Conservation (phyloP, 495 filamentous ascomycete genomes). For the Acidomyces sp. region DNA sequence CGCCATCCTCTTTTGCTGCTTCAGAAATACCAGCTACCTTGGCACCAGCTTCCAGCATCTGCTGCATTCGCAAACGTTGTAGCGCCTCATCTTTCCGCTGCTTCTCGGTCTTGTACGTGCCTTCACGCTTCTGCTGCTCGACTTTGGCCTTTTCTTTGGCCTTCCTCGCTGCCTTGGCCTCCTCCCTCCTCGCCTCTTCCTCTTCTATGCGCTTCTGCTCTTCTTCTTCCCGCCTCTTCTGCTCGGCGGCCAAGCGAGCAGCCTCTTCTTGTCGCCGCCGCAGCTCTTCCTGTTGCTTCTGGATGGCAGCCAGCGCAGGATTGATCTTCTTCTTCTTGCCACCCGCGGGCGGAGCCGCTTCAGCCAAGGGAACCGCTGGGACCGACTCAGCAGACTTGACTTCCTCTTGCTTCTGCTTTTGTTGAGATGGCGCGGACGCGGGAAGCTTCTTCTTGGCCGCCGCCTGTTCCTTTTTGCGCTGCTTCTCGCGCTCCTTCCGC, state of each 20-base stretch:
- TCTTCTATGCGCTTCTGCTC: slow-evolving; percentile 54
- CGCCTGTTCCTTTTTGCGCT: slow-evolving; percentile 78
- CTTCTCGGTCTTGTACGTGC: slow-evolving; percentile 87
- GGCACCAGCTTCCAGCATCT: slow-evolving; percentile 72
- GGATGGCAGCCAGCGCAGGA: slow-evolving; percentile 63
- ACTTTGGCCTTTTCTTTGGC: slow-evolving; percentile 92
- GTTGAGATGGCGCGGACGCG: too few relatives aligned
- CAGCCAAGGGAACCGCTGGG: slow-evolving; percentile 19
- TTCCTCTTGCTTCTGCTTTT: slow-evolving; percentile 26
- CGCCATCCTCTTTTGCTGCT: slow-evolving; percentile 18
- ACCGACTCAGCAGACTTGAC: slow-evolving; percentile 35
- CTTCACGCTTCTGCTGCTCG: slow-evolving; percentile 88
- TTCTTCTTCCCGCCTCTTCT: slow-evolving; percentile 59
- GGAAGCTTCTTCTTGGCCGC: slow-evolving; percentile 58
- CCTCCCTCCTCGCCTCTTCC: slow-evolving; percentile 60
- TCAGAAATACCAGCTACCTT: slow-evolving; percentile 63
- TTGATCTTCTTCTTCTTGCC: slow-evolving; percentile 91
- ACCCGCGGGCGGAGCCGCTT: slow-evolving; percentile 28
- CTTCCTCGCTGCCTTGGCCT: slow-evolving; percentile 67
- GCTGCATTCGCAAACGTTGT: slow-evolving; percentile 77
- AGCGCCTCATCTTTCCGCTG: slow-evolving; percentile 75
- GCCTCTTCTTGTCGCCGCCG: slow-evolving; percentile 62
- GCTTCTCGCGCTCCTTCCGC: slow-evolving; percentile 86
- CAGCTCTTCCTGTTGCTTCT: slow-evolving; percentile 83
- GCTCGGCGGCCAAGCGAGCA: slow-evolving; percentile 54